Evolutionary conservation across 306 rosid species (phyloP), one percentile per base, ranked within the genome.

Genomic region (Mimosa bimucronata): DNA sequence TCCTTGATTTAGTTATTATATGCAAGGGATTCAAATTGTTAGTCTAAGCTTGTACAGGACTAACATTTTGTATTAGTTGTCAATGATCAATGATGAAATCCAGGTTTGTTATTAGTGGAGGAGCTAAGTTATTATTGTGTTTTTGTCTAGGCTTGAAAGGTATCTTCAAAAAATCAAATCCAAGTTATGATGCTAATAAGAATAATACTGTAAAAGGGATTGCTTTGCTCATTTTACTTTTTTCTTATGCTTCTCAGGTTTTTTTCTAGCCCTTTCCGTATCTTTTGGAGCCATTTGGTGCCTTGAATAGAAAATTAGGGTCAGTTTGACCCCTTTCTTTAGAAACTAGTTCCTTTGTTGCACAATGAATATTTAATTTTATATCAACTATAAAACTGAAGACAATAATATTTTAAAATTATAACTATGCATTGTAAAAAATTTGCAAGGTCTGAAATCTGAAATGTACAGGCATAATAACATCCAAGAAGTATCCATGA

Each of bases 11-110:
- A 60, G 34, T 60, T 11, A 26, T 23, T 60, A 60, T 11, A 60
- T 26, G 66, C 66, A 4, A 60, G 66, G 19, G 66, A 60, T 60
- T 26, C 66, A 26, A 26, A 25, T 26, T 11, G 34, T 7, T 0
- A 60, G 66, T 60, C 73, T 55, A 68, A 60, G 79, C 55, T 58
- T 86, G 87, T 86, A 80, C 81, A 80, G 79, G 58, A 81, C 78
- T 76, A 15, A 73, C 75, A 40, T 42, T 9, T 14, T 80, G 62
- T 80, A 30, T 60, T 34, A 30, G 66, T 21, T 61, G 67, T 76
- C 53, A 66, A 79, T 52, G 78, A 79, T 71, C 71, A 72, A 71
- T 71, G 72, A 16, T 46, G 57, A 81, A 34, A 26, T 78, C 46
- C 53, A 23, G 48, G 29, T 38, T 23, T 60, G 18, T 26, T 4